A percentile compares a stretch with the other conserved stretches of the same genome.
These are phyloP conservation scores for Abrus pulchellus DNA, from an alignment of 306 rosid genomes.

Conservation along the genomic window DNA sequence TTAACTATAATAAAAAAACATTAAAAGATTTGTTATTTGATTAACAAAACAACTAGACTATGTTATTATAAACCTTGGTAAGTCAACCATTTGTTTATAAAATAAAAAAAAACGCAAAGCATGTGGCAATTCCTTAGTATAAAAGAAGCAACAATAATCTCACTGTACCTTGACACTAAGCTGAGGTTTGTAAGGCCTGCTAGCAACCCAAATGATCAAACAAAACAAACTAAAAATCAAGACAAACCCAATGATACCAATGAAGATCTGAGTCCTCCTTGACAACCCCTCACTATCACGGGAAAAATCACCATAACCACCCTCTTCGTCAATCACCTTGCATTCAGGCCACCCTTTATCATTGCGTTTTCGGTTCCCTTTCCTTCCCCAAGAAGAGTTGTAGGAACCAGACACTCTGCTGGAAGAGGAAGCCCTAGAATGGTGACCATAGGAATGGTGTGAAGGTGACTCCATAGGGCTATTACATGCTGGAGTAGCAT, in stretches of 20 bases:
- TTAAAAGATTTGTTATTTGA: background rate
- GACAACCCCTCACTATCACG: conserved; percentile 51
- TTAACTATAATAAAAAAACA: conserved; percentile 14
- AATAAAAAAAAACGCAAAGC: conserved; percentile 20
- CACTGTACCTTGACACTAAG: conserved; percentile 70
- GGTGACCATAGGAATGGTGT: conserved; percentile 74
- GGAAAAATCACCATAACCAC: conserved; percentile 54
- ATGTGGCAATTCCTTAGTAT: background rate
- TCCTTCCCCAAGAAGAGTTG: conserved; percentile 53
- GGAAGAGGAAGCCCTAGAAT: conserved; percentile 73
- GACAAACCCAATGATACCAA: conserved; percentile 65
- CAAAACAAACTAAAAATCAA: conserved; percentile 69
- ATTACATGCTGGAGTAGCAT: conserved; percentile 61
- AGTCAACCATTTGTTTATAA: conserved; percentile 30
- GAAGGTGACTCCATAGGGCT: conserved; percentile 80
- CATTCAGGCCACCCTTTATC: conserved; percentile 74
- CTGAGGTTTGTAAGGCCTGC: conserved; percentile 66
- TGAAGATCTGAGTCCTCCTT: conserved; percentile 60
- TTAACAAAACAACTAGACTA: background rate
- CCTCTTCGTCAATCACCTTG: conserved; percentile 80
- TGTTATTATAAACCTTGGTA: background rate
- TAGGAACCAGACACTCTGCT: conserved; percentile 73
- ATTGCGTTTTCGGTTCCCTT: conserved; percentile 50
- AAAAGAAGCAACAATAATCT: background rate
- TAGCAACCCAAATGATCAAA: conserved; percentile 75